Base-by-base conservation (phyloP, 306 rosid species). In the Astragalus glycyphyllos region DNA sequence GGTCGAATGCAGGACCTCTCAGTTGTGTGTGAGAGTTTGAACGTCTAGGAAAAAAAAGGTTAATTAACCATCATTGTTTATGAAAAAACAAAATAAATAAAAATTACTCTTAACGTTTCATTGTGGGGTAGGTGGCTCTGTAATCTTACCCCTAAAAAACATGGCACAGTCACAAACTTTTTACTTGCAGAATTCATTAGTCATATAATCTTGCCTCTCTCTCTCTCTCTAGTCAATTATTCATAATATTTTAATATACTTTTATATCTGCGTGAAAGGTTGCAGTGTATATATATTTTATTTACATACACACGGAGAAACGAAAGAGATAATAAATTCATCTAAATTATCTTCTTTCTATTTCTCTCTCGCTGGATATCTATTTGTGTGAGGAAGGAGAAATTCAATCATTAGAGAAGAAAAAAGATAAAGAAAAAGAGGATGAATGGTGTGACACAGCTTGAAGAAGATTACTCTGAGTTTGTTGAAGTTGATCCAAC, bases 401-500 rank as follows among this genome's bases (percentile, higher is more conserved):
- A 46, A 76, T 37, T 48, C 38, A 44, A 68, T 31, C 58, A 14
- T 31, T 58, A 37, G 11, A 46, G 7, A 48, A 48, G 65, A 53
- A 15, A 46, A 55, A 17, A n/a, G n/a, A n/a, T n/a, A n/a, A 1
- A 41, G 46, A 68, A 13, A 40, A 17, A 35, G 54, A 75, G 29
- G 59, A 94, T 94, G 99, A 88, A 88, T 83, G 84, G 73, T 73
- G 73, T 65, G 41, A 11, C 74, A 53, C 67, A 75, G 72, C 71
- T 87, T 64, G 86, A 92, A 56, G 74, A 82, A n/a, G 92, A 84
- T 81, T 73, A 58, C 78, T 78, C 84, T 15, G 96, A 84, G 60
- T 91, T 87, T 55, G 95, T 91, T 34, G 99, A 94, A 84, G 81
- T 91, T 76, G 99, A 94, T 91, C 99, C 99, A 62, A 89, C 96